Conservation (phyloP, 2,329 filamentous ascomycete genomes). For the Zopfia rhizophila region DNA sequence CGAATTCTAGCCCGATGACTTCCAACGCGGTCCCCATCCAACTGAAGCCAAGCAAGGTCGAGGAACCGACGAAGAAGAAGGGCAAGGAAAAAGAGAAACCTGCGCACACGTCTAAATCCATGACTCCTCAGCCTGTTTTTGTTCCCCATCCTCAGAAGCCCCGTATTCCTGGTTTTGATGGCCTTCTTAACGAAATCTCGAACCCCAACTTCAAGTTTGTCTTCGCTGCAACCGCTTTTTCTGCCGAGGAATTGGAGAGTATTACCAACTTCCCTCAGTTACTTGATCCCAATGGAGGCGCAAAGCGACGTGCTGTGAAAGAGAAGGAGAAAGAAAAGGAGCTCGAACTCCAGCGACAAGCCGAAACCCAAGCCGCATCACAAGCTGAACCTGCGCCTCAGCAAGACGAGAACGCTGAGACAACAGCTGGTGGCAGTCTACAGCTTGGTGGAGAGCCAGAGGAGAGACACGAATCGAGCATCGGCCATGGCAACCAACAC, state of each 20-base stretch:
- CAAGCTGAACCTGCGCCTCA: too few relatives aligned
- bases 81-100: constrained; percentile 24
- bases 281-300: constrained; percentile 84
- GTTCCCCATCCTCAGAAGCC: constrained; percentile 28
- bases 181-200: constrained; percentile 53
- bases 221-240: constrained; percentile 57
- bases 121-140: constrained; percentile 35
- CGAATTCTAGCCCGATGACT: constrained; percentile 81
- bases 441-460: constrained; percentile 94
- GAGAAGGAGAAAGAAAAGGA: constrained; percentile 72
- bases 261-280: constrained; percentile 75
- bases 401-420: constrained; percentile 81
- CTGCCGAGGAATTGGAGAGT: constrained; percentile 61
- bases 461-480: constrained; percentile 71
- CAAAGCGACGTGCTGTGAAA: constrained; percentile 78
- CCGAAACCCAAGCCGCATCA: constrained; percentile 51
- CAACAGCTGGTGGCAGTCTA: constrained; percentile 74
- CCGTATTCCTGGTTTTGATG: constrained; percentile 40
- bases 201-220: constrained; percentile 62
- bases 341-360: constrained; percentile 47
- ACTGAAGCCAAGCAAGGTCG: constrained; percentile 40
- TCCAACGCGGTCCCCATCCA: constrained; percentile 56
- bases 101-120: constrained; percentile 37
- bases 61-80: constrained; percentile 43
- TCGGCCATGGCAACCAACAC: constrained; percentile 69